phyloP scores from a whole-genome alignment of 225 moss, liverwort and hornwort genomes.

The Marchantia paleacea region DNA sequence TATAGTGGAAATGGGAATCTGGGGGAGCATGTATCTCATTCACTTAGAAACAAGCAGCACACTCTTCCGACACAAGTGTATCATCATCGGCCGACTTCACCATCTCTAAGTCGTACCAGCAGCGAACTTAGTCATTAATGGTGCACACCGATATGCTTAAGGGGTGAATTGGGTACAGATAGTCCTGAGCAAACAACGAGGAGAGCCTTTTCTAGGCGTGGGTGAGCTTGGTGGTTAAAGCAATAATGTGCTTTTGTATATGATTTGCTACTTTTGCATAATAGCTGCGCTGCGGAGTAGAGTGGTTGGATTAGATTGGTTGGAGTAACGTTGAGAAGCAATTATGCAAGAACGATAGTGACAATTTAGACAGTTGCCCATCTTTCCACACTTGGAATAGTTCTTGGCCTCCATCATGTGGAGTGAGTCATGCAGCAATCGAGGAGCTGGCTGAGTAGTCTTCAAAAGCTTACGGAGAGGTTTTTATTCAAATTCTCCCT shows the following conservation, averaged over 20 bases:
- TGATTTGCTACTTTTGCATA: constrained; percentile 38
- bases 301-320: constrained; percentile 18
- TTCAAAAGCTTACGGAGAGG: constrained; percentile 29
- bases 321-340: constrained; percentile 21
- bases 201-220: background rate
- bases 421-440: constrained; percentile 28
- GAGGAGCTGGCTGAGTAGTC: constrained; percentile 29
- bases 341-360: constrained; percentile 23
- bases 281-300: constrained; percentile 27
- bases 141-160: constrained; percentile 12
- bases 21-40: constrained; percentile 66
- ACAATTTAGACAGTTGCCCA: constrained; percentile 30
- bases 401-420: constrained; percentile 31
- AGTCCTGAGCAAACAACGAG: constrained; percentile 10
- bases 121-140: constrained; percentile 79
- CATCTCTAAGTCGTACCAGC: constrained; percentile 70
- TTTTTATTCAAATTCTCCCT: constrained; percentile 31
- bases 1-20: constrained; percentile 59
- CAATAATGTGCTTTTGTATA: constrained; percentile 38
- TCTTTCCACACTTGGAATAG: constrained; percentile 23
- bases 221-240: constrained; percentile 22
- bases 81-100: constrained; percentile 59
- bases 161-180: background rate
- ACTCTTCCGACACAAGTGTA: constrained; percentile 26
- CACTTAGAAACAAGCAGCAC: constrained; percentile 39